Base-by-base conservation (phyloP, 345 rosid species). In the Rhodomyrtus tomentosa region DNA sequence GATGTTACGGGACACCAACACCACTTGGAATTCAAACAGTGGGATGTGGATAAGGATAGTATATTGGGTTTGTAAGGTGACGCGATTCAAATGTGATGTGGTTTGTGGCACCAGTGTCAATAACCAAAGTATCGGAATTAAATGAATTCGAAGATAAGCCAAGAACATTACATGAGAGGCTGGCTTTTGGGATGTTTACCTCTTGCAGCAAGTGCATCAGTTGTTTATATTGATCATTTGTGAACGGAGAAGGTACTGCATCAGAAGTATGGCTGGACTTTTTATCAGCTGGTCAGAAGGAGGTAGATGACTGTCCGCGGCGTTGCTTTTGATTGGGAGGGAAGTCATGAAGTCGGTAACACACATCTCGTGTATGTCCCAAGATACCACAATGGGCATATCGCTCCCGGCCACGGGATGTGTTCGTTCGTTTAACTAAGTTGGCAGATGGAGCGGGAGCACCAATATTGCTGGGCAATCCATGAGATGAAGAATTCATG, bases 401-500 rank as follows among this genome's bases (percentile, higher is more conserved):
- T 58, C 18, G n/a, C 12, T 58, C 36, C 68, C 1, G 1, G 4
- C 18, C 2, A 0, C 0, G 36, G 9, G 68, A 58, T 0, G 18
- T 58, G 68, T 58, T 58, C 68, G 2, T 58, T 8, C 68, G 15
- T 58, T 58, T 58, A 12, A 9, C 36, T n/a, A 58, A 36, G 32
- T 58, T 58, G 20, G 20, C 4, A 8, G 18, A 58, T 0, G 18
- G 2, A 58, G 36, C 4, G 2, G 0, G 72, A 55, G 29, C n/a
- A n/a, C n/a, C n/a, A n/a, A n/a, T n/a, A n/a, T n/a, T 1, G 6
- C 62, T 15, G 25, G 25, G 29, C n/a, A n/a, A n/a, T n/a, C n/a
- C n/a, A n/a, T n/a, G 72, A 58, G 36, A 0, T 0, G 1, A 6
- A 36, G 0, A n/a, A 13, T 6, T 1, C 0, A 0, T 58, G 16